phyloP scores from a whole-genome alignment of 2,329 filamentous ascomycete genomes.

The Colletotrichum salicis region DNA sequence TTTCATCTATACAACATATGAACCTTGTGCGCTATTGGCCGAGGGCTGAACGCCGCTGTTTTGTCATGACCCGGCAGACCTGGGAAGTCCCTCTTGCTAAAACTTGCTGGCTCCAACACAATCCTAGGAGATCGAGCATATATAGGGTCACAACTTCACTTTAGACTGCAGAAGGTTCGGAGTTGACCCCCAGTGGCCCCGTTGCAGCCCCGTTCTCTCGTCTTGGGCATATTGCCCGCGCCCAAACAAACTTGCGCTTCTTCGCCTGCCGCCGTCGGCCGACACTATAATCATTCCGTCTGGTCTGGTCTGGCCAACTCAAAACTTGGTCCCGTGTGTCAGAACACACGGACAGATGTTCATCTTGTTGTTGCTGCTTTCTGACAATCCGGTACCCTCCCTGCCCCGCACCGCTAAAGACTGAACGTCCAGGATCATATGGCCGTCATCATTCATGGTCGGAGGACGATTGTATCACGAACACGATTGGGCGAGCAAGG shows the following conservation, averaged over 20 bases:
- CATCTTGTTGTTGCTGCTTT: background rate
- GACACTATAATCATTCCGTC: background rate
- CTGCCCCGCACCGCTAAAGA: slow-evolving; percentile 5
- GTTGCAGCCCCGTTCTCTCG: background rate
- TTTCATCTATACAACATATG: background rate
- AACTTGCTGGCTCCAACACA: slow-evolving; percentile 12
- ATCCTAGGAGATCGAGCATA: background rate
- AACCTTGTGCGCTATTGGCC: slow-evolving; percentile 1
- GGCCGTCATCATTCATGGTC: background rate
- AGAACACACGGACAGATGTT: background rate
- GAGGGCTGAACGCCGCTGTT: slow-evolving; percentile 6
- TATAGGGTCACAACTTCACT: background rate
- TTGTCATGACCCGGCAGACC: slow-evolving; percentile 4
- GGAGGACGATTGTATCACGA: background rate
- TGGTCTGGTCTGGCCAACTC: background rate
- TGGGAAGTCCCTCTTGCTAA: slow-evolving; percentile 5
- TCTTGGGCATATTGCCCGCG: background rate
- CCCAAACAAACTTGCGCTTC: background rate
- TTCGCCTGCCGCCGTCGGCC: background rate
- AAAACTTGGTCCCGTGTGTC: background rate
- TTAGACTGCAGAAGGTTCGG: background rate
- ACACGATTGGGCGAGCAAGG: background rate
- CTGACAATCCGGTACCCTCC: slow-evolving; percentile 10
- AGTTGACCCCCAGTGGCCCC: background rate
- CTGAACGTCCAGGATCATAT: background rate